Evolutionary conservation across 2,329 filamentous ascomycete species (phyloP).

Genomic region (Paecilomyces niveus): DNA sequence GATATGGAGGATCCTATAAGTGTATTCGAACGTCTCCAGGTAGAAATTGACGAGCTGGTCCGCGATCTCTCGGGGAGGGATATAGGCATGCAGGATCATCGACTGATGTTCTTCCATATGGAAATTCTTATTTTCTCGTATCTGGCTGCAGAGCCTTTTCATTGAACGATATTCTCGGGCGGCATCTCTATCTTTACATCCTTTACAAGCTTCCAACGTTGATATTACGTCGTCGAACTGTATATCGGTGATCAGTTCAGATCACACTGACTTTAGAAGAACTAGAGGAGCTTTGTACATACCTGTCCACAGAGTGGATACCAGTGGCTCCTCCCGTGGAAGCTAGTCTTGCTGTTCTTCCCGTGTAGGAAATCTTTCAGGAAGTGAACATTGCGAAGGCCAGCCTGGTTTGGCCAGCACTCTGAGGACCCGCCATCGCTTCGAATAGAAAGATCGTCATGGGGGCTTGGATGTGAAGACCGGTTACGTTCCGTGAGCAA

Average conservation of each 20-base stretch:
- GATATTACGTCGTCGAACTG: not conserved
- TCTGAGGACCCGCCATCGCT: constrained; percentile 1
- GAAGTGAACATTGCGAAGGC: constrained; percentile 21
- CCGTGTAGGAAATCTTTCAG: constrained; percentile 24
- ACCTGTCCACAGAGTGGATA: constrained; percentile 17
- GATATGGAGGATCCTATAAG: constrained; percentile 51
- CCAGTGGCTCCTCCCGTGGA: constrained; percentile 24
- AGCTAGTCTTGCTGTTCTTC: constrained; percentile 21
- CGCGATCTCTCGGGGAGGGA: constrained; percentile 41
- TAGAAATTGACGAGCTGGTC: constrained; percentile 49
- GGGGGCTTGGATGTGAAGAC: not conserved
- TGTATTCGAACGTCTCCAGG: constrained; percentile 50
- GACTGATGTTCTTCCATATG: constrained; percentile 22
- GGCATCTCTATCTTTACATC: not conserved
- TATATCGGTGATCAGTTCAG: not conserved
- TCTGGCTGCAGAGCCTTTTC: not conserved
- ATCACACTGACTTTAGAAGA: not conserved
- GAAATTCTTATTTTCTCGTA: constrained; percentile 13
- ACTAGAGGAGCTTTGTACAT: constrained; percentile 4
- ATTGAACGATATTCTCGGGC: not conserved
- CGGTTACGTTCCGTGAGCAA: not conserved
- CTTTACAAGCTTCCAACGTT: not conserved
- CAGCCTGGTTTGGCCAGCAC: constrained; percentile 9
- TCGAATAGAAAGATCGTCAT: not conserved
- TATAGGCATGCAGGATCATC: constrained; percentile 22